A percentile compares a stretch with the other conserved stretches of the same genome.
These are phyloP conservation scores for Ophiostoma novo-ulmi DNA, from an alignment of 2,329 filamentous ascomycete genomes.

Conservation along the genomic window DNA sequence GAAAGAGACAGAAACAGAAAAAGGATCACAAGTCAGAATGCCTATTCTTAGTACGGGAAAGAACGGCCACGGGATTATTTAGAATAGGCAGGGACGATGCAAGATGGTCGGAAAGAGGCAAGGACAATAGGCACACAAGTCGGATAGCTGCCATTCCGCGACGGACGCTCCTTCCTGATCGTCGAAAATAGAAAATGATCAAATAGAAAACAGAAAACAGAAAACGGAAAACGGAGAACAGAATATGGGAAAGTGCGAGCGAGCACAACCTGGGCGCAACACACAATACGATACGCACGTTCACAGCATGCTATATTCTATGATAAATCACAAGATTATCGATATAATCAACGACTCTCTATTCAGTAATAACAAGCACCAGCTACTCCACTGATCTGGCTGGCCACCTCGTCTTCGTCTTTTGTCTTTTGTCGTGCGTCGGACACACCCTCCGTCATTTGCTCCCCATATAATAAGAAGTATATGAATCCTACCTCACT, in stretches of 20 bases:
- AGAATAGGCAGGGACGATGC: constrained; percentile 1
- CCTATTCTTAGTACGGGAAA: background rate
- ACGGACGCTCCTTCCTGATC: background rate
- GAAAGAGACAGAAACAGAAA: background rate
- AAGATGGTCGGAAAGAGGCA: background rate
- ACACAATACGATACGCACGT: constrained; percentile 13
- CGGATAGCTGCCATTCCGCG: background rate
- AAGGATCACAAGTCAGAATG: background rate
- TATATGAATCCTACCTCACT: constrained; percentile 19
- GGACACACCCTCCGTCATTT: constrained; percentile 17
- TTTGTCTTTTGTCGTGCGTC: constrained; percentile 11
- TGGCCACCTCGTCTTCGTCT: background rate
- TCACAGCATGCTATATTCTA: background rate
- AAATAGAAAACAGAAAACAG: background rate
- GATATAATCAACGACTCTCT: background rate
- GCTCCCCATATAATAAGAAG: constrained; percentile 3
- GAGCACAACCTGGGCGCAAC: background rate
- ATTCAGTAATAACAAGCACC: background rate
- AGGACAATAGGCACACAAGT: background rate
- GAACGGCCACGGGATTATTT: background rate
- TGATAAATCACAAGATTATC: constrained; percentile 1
- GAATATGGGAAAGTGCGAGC: background rate
- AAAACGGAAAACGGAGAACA: background rate
- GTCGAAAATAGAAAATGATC: background rate
- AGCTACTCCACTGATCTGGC: background rate